Base-by-base conservation (phyloP, 352 stramenopile species). In the Globisporangium parvum region DNA sequence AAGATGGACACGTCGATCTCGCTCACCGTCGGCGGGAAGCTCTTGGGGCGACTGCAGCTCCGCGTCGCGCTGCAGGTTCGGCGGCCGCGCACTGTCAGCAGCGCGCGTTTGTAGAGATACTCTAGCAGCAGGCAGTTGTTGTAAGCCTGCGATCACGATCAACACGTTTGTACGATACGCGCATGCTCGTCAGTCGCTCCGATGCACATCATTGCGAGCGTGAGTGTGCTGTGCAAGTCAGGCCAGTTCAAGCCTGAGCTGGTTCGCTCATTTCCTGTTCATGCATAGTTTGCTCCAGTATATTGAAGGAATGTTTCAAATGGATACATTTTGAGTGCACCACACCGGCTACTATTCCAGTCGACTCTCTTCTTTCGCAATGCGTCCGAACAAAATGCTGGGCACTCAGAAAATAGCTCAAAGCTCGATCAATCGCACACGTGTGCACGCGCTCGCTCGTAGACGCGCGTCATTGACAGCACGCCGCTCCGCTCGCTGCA, bases 41-140 rank as follows among this genome's bases (percentile, higher is more conserved):
- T 91, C 24, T 63, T 88, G 8, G 80, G 75, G 0, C 70, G 73
- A 0, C 67, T 91, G 26, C 73, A 87, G 37, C 52, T 91, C 21
- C 70, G 71, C 18, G 71, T 91, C 10, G 73, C 73, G 49, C 65
- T 90, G 40, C 67, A 80, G 62, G 72, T 77, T 23, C 55, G 59
- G 31, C 51, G 41, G 3, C 59, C 57, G 6, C 51, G 47, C n/a
- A 41, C 31, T 40, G 21, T 18, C 6, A 35, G 45, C 12, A 24
- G 48, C 24, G 47, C 31, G 20, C 23, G 47, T 8, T 26, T 51
- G 14, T 23, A 40, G 26, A 51, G 17, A 37, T 18, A 51, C n/a
- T 6, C 14, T 20, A 44, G 18, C 39, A 20, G 39, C 31, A 44
- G 15, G 15, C 1, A 20, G 15, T 44, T 18, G 39, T n/a, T 11